Conservation (phyloP, 106 monocot genomes). For the Triglochin maritima region DNA sequence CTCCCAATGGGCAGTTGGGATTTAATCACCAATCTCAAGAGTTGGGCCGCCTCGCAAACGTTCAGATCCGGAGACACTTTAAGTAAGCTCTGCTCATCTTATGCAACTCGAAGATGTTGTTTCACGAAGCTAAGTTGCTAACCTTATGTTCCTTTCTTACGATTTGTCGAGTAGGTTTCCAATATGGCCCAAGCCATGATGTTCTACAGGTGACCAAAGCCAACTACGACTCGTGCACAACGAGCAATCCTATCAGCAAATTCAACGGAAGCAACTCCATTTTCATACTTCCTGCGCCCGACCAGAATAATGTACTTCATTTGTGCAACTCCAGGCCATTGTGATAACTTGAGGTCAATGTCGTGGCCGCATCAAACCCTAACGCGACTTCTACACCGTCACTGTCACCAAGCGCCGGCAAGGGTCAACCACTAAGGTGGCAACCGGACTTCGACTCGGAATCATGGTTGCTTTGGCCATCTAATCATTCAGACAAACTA, state of each 20-base stretch:
- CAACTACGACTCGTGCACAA: constrained; percentile 10
- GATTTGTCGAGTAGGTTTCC: constrained; percentile 7
- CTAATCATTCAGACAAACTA: background rate
- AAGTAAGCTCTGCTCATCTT: background rate
- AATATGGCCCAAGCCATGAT: background rate
- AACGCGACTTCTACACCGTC: background rate
- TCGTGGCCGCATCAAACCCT: background rate
- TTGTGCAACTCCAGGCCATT: constrained; percentile 10
- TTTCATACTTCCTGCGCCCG: background rate
- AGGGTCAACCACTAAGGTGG: background rate
- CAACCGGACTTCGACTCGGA: background rate
- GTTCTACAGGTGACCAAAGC: constrained; percentile 12
- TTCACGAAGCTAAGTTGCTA: background rate
- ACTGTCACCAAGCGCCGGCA: background rate
- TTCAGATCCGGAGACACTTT: constrained; percentile 16
- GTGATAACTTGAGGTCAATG: constrained; percentile 13
- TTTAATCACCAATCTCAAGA: background rate
- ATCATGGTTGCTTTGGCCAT: background rate
- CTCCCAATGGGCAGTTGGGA: constrained; percentile 12
- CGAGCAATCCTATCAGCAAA: constrained; percentile 3
- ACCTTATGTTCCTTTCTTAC: background rate
- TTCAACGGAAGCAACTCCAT: constrained; percentile 1
- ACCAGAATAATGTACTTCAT: constrained; percentile 18
- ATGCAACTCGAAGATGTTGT: background rate
- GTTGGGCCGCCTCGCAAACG: constrained; percentile 9